These are phyloP conservation scores for Penicillium turbatum DNA, from an alignment of 495 filamentous ascomycete species.

Conservation along the genomic window DNA sequence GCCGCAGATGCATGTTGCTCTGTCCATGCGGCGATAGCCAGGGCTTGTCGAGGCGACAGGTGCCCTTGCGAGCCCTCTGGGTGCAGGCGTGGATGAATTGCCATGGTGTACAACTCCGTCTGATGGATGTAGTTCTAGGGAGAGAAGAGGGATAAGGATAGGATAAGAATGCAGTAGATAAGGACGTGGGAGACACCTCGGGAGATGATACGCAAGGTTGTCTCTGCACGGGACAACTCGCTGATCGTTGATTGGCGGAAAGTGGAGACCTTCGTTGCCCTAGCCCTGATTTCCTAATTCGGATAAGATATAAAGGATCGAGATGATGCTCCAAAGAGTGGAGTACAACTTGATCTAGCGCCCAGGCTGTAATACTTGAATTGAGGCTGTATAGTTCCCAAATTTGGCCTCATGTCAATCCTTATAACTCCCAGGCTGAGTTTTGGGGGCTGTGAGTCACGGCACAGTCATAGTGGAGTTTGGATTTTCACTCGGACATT, in stretches of 20 bases:
- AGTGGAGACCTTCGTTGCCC: conserved; percentile 9
- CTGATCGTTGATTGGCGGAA: conserved; percentile 22
- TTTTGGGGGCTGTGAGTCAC: conserved; percentile 13
- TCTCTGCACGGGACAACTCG: conserved; percentile 19
- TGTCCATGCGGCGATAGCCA: conserved; percentile 50
- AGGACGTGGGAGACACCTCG: conserved; percentile 4
- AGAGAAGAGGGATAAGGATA: conserved; percentile 7
- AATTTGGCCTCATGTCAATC: not conserved
- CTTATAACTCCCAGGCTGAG: not conserved
- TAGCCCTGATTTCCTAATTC: conserved; percentile 23
- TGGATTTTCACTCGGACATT: not conserved
- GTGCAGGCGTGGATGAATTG: conserved; percentile 39
- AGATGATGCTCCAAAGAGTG: no score
- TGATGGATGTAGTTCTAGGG: not conserved
- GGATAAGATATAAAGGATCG: not conserved
- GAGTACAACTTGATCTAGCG: not conserved
- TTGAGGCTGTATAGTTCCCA: not conserved
- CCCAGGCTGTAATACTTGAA: not conserved
- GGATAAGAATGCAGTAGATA: conserved; percentile 15
- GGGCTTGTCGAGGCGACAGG: conserved; percentile 41
- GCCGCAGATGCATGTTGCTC: conserved; percentile 45
- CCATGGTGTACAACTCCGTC: conserved; percentile 24
- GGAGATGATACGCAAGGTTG: not conserved
- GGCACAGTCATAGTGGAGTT: conserved; percentile 15
- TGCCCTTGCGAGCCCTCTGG: conserved; percentile 24